Conservation (phyloP, 768 basidiomycete species). For the Tylopilus balloui region DNA sequence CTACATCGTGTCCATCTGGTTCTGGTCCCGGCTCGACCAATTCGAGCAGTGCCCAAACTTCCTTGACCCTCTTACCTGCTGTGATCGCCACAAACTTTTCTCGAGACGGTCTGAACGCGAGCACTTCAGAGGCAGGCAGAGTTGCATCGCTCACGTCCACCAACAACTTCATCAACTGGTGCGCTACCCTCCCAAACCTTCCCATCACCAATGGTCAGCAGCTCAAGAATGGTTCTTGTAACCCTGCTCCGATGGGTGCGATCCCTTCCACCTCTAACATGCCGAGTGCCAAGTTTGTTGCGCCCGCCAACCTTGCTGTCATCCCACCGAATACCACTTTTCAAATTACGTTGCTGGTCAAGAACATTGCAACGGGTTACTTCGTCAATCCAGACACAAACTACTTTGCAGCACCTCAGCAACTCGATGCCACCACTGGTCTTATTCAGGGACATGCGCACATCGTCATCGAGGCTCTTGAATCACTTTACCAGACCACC, state of each 20-base stretch:
- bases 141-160: slow-evolving; percentile 54
- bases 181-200: slow-evolving; percentile 41
- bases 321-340: slow-evolving; percentile 47
- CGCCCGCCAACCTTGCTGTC: slow-evolving; percentile 42
- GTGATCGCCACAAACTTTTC: slow-evolving; percentile 56
- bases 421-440: slow-evolving; percentile 42
- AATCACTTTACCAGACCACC: slow-evolving; percentile 43
- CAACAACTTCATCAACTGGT: slow-evolving; percentile 76
- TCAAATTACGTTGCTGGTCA: slow-evolving; percentile 47
- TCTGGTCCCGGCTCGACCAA: slow-evolving; percentile 16
- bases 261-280: slow-evolving; percentile 47
- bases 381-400: slow-evolving; percentile 53
- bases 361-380: slow-evolving; percentile 45
- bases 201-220: slow-evolving; percentile 63
- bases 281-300: slow-evolving; percentile 52
- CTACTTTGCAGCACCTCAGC: slow-evolving; percentile 54
- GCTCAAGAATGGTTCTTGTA: slow-evolving; percentile 49
- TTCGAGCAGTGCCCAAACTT: slow-evolving; percentile 20
- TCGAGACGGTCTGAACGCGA: slow-evolving; percentile 41
- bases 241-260: slow-evolving; percentile 57
- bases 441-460: slow-evolving; percentile 59
- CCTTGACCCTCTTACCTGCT: slow-evolving; percentile 39
- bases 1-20: slow-evolving; percentile 8
- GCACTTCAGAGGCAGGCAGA: slow-evolving; percentile 38
- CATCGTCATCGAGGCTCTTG: slow-evolving; percentile 53